Percentiles rank a stretch among this genome's conserved stretches.
phyloP scores from a whole-genome alignment of 164 flowering plant species.

The Houttuynia cordata region DNA sequence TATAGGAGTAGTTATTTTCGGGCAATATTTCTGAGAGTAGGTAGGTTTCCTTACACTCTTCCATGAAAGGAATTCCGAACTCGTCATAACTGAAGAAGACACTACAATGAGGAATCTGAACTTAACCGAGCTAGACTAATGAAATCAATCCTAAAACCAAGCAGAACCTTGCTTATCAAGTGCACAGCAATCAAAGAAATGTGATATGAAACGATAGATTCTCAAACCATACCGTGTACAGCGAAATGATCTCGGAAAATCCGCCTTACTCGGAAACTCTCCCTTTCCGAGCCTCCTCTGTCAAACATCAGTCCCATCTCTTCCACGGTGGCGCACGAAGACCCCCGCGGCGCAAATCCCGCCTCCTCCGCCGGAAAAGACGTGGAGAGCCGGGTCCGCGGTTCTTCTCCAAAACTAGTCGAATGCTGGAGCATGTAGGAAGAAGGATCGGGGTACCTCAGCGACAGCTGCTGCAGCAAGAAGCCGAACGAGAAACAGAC shows the following conservation, averaged over 20 bases:
- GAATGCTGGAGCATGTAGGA: conserved; percentile 1
- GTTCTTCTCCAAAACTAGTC: neutral
- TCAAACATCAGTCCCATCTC: conserved; percentile 61
- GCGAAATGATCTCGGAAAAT: conserved; percentile 50
- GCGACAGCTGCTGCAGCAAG: conserved; percentile 25
- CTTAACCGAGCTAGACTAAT: no score
- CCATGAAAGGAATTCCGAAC: neutral
- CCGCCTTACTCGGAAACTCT: conserved; percentile 49
- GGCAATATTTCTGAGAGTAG: no score
- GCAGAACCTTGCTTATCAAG: no score
- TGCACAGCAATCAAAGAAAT: no score
- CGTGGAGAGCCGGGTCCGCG: neutral
- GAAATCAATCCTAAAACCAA: no score
- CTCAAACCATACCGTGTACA: conserved; percentile 48
- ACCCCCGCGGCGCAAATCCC: neutral
- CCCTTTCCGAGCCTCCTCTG: conserved; percentile 21
- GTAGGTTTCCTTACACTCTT: no score
- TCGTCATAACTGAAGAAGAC: neutral
- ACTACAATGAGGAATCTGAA: neutral
- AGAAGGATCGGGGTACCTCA: conserved; percentile 28
- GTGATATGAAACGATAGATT: no score
- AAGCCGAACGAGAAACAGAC: conserved; percentile 14
- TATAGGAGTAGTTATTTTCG: no score
- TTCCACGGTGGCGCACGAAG: conserved; percentile 75
- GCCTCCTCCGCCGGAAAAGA: no score